Base-by-base conservation (phyloP, 257 asterid genomes). In the Solanum virginianum region DNA sequence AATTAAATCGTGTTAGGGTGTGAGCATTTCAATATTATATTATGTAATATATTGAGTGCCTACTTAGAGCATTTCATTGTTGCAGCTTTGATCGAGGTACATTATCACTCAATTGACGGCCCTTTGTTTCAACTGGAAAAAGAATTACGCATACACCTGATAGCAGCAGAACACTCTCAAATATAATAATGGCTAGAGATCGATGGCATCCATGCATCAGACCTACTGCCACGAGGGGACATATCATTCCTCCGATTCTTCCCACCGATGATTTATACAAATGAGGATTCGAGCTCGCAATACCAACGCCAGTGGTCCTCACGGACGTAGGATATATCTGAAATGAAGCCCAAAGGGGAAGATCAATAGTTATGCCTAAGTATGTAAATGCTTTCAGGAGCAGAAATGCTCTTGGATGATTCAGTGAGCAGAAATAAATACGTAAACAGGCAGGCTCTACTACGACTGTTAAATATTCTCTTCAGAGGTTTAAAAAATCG, bases 221-320 rank as follows among this genome's bases (percentile, higher is more conserved):
- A 83, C 92, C 87, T 14, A 92, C 93, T n/a, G 95, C 94, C 54
- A 91, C 92, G 10, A 91, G 90, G 36, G 95, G 95, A 59, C 94
- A 92, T 80, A 92, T 54, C 88, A 92, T 91, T 83, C 95, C 94
- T 29, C 95, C 94, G 43, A 92, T 91, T 86, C 94, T 91, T 26
- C 92, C 94, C 54, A 91, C 91, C 1, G n/a, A n/a, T n/a, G n/a
- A n/a, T n/a, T n/a, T n/a, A n/a, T n/a, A n/a, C n/a, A n/a, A n/a
- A n/a, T n/a, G n/a, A n/a, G n/a, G n/a, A n/a, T n/a, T n/a, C n/a
- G 94, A 91, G 86, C 93, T 92, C 20, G 93, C 95, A 56, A 91
- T 89, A 68, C 95, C 94, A 47, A 91, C 93, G 45, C 95, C 94
- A 20, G 93, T 92, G 68, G 89, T 91, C 87, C 95, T 86, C 85